Evolutionary conservation across 1,284 basidiomycete genomes (phyloP).

Genomic region (Cutaneotrichosporon mucoides): DNA sequence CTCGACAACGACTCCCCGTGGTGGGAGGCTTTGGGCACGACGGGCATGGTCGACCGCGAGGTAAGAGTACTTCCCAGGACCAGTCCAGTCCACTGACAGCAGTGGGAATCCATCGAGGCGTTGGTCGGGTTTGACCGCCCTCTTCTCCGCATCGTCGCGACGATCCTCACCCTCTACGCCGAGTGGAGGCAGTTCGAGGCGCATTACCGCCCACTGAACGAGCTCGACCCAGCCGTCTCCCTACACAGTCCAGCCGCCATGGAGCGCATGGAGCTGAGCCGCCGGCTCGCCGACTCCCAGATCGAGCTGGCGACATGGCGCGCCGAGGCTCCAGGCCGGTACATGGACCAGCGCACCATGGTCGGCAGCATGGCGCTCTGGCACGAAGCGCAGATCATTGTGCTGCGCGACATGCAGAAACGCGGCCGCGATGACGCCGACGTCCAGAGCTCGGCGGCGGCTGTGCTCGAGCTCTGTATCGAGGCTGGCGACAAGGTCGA

Average conservation of each 20-base stretch:
- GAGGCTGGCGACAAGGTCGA: constrained; percentile 42
- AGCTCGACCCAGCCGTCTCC: constrained; percentile 15
- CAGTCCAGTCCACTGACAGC: constrained; percentile 4
- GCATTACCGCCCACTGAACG: constrained; percentile 19
- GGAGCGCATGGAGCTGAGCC: constrained; percentile 16
- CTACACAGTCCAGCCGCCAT: constrained; percentile 17
- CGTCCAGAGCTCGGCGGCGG: constrained; percentile 30
- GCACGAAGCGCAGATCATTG: constrained; percentile 35
- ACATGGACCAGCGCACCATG: constrained; percentile 25
- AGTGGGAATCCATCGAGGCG: constrained; percentile 33
- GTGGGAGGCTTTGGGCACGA: constrained; percentile 29
- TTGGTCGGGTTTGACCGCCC: constrained; percentile 29
- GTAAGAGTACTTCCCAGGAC: constrained; percentile 3
- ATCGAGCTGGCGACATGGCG: constrained; percentile 22
- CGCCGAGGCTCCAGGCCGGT: constrained; percentile 16
- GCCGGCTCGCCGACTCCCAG: constrained; percentile 16
- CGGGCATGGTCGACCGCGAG: constrained; percentile 18
- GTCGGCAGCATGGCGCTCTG: constrained; percentile 36
- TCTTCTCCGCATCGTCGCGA: constrained; percentile 22
- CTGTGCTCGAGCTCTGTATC: constrained; percentile 33
- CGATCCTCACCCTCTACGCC: constrained; percentile 11
- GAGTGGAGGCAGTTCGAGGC: constrained; percentile 19
- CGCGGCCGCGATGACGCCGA: constrained; percentile 21
- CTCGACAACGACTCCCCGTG: constrained; percentile 25
- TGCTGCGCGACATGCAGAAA: constrained; percentile 29